Percentiles rank a stretch among this genome's conserved stretches.
Evolutionary conservation across 1,284 basidiomycete genomes (phyloP).

Genomic region (Retiboletus flavoniger): DNA sequence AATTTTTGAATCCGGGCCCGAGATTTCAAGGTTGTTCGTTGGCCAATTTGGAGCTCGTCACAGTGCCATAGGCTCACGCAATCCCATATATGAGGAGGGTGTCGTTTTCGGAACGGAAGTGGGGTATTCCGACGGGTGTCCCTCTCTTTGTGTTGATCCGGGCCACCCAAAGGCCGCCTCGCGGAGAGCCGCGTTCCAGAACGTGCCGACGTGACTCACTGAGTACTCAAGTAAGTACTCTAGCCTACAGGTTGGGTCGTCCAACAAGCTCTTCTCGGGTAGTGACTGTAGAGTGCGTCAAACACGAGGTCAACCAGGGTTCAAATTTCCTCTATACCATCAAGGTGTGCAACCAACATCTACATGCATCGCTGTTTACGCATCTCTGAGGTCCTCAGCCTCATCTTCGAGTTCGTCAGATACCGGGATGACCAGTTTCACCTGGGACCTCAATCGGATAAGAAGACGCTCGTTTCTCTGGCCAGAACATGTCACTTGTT

Average conservation of each 20-base stretch:
- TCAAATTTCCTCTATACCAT: not conserved
- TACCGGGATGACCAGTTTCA: not conserved
- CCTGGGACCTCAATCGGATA: not conserved
- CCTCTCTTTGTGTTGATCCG: too few species aligned
- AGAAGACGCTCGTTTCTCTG: conserved; percentile 16
- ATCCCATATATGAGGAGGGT: too few species aligned
- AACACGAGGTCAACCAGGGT: not conserved
- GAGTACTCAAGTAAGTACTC: not conserved
- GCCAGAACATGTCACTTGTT: conserved; percentile 18
- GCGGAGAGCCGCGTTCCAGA: not conserved
- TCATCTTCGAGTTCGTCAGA: conserved; percentile 11
- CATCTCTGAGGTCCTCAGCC: conserved; percentile 12
- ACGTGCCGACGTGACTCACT: not conserved
- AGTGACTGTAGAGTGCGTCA: not conserved
- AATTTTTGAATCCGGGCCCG: not conserved
- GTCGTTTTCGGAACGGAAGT: too few species aligned
- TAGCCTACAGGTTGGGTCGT: too few species aligned
- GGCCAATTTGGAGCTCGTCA: too few species aligned
- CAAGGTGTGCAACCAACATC: not conserved
- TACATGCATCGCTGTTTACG: conserved; percentile 18
- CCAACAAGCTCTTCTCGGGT: not conserved
- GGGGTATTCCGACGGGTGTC: too few species aligned
- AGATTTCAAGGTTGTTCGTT: not conserved
- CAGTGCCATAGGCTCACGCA: too few species aligned
- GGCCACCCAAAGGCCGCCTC: too few species aligned